Evolutionary conservation across 345 rosid species (phyloP).

Genomic region (Bruguiera parviflora): DNA sequence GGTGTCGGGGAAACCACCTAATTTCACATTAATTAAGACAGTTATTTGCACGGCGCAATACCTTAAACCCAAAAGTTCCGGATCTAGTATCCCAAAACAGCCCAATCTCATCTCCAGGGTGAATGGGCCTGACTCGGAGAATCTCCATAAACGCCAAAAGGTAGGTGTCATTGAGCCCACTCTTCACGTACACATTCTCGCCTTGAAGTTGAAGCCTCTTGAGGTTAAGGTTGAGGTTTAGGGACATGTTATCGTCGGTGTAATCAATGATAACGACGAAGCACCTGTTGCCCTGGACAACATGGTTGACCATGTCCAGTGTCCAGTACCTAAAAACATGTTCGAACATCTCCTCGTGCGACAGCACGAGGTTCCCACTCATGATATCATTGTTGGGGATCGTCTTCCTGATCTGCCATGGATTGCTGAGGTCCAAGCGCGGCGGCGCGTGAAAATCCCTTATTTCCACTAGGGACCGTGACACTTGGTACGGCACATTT

Average conservation of each 20-base stretch:
- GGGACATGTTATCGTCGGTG: slow-evolving; percentile 26
- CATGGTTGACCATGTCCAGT: slow-evolving; percentile 20
- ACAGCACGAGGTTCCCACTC: no score
- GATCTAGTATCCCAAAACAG: slow-evolving; percentile 34
- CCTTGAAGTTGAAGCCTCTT: slow-evolving; percentile 22
- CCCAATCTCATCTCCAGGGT: slow-evolving; percentile 32
- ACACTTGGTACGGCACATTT: no score
- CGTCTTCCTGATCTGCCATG: no score
- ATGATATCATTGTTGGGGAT: no score
- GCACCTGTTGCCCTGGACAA: slow-evolving; percentile 19
- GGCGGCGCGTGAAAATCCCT: no score
- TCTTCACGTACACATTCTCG: slow-evolving; percentile 28
- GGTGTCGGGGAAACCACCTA: background rate
- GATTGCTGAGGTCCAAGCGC: no score
- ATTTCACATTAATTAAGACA: background rate
- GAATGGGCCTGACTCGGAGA: slow-evolving; percentile 12
- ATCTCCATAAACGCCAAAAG: slow-evolving; percentile 29
- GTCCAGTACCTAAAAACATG: no score
- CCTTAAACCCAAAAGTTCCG: slow-evolving; percentile 29
- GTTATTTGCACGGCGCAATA: slow-evolving; percentile 14
- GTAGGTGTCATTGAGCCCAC: slow-evolving; percentile 19
- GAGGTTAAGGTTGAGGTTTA: background rate
- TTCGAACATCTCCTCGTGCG: no score
- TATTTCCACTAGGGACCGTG: no score
- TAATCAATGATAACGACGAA: slow-evolving; percentile 21